A percentile compares a stretch with the other conserved stretches of the same genome.
Conservation (phyloP, 2,329 filamentous ascomycete species). For the Lachnellula cervina region DNA sequence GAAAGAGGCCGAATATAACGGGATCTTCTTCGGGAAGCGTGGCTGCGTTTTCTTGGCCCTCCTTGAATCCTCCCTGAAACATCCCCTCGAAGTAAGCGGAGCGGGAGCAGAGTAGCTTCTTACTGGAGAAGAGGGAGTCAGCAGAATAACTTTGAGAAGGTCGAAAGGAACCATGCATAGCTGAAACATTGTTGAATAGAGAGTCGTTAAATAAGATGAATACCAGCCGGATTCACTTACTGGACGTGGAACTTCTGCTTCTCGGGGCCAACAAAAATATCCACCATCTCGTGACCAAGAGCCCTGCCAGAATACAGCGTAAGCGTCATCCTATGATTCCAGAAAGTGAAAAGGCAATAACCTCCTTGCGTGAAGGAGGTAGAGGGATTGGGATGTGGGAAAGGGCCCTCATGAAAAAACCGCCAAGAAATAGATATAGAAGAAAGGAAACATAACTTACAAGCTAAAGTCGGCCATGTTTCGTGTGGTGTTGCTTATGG, state of each 20-base stretch:
- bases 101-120: no score
- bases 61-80: neutral
- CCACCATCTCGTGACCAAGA: neutral
- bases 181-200: no score
- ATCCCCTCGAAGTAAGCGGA: neutral
- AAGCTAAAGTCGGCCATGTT: neutral
- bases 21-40: neutral
- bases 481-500: no score
- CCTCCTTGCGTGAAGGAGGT: neutral
- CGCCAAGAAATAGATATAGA: neutral
- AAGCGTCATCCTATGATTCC: neutral
- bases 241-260: neutral
- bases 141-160: no score
- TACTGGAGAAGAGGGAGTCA: no score
- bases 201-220: neutral
- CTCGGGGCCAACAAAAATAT: neutral
- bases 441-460: neutral
- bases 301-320: neutral
- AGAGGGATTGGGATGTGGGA: neutral
- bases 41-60: neutral
- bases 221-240: neutral
- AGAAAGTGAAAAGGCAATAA: neutral
- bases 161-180: no score
- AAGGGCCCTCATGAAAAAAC: neutral
- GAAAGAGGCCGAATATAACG: neutral